phyloP scores from a whole-genome alignment of 2,329 filamentous ascomycete species.

The Colletotrichum sp. region DNA sequence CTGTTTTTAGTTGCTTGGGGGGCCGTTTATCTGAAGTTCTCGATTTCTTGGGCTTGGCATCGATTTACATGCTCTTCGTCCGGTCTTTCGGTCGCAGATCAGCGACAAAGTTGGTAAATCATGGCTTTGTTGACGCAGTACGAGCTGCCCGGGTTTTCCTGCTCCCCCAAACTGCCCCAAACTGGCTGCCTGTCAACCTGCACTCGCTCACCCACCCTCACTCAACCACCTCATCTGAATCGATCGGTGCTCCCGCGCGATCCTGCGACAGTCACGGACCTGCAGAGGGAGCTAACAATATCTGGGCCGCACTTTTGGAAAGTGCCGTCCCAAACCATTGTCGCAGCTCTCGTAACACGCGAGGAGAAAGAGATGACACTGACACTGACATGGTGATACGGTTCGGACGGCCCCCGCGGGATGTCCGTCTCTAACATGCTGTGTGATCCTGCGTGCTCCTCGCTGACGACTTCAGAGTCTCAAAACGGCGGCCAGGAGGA shows the following conservation, averaged over 20 bases:
- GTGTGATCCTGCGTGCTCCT: not conserved
- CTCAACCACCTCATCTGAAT: too few relatives aligned
- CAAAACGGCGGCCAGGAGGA: not conserved
- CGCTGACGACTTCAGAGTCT: not conserved
- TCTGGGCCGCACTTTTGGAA: not conserved
- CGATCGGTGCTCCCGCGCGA: not conserved
- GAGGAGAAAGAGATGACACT: not conserved
- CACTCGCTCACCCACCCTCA: not conserved
- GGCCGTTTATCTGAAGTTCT: conserved; percentile 2
- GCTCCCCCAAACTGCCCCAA: not conserved
- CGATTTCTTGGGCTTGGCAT: not conserved
- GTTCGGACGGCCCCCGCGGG: not conserved
- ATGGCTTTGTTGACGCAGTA: not conserved
- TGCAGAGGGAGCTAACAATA: not conserved
- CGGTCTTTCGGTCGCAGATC: not conserved
- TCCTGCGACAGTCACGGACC: not conserved
- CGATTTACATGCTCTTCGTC: not conserved
- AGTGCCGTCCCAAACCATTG: not conserved
- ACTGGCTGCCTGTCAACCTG: not conserved
- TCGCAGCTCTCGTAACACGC: not conserved
- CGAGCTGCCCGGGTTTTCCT: not conserved
- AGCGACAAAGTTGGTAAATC: not conserved
- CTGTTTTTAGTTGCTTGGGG: not conserved
- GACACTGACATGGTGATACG: not conserved
- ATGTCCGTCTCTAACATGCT: not conserved